A percentile compares a stretch with the other conserved stretches of the same genome.
phyloP scores from a whole-genome alignment of 192 early-diverging fungal species.

The Dissophora ornata region DNA sequence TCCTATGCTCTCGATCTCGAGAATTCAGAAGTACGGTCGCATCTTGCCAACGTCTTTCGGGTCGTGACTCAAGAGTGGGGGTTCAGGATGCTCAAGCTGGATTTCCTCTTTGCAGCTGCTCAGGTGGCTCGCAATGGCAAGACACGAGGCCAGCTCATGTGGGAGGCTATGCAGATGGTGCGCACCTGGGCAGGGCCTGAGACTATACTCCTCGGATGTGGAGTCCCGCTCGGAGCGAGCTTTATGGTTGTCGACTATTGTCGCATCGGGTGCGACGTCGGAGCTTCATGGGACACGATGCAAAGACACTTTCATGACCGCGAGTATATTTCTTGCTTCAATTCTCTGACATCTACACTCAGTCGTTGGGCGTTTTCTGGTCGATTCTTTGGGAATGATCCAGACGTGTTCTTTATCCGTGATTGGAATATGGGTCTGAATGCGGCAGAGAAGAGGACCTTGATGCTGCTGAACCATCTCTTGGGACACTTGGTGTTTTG shows the following conservation, averaged over 20 bases:
- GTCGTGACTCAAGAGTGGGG: conserved; percentile 58
- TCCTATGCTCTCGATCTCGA: conserved; percentile 62
- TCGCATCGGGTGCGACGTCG: conserved; percentile 64
- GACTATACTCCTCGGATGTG: conserved; percentile 60
- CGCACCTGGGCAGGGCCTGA: conserved; percentile 54
- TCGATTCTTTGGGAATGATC: conserved; percentile 65
- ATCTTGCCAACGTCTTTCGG: conserved; percentile 58
- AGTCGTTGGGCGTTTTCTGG: conserved; percentile 58
- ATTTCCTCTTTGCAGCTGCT: conserved; percentile 64
- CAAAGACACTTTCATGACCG: conserved; percentile 59
- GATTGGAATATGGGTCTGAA: conserved; percentile 57
- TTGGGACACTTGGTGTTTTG: conserved; percentile 62
- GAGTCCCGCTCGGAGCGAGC: conserved; percentile 58
- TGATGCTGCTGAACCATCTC: conserved; percentile 61
- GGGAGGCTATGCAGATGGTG: conserved; percentile 59
- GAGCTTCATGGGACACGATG: conserved; percentile 59
- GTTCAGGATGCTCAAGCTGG: conserved; percentile 63
- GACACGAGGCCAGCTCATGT: conserved; percentile 64
- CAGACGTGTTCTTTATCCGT: conserved; percentile 64
- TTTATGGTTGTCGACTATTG: conserved; percentile 61
- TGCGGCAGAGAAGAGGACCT: conserved; percentile 51
- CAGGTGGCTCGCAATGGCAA: conserved; percentile 57
- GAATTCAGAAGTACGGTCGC: conserved; percentile 40
- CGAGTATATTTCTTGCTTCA: conserved; percentile 62
- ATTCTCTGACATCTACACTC: conserved; percentile 60